Conservation (phyloP, 2,329 filamentous ascomycete species). For the Diaporthe ilicicola region DNA sequence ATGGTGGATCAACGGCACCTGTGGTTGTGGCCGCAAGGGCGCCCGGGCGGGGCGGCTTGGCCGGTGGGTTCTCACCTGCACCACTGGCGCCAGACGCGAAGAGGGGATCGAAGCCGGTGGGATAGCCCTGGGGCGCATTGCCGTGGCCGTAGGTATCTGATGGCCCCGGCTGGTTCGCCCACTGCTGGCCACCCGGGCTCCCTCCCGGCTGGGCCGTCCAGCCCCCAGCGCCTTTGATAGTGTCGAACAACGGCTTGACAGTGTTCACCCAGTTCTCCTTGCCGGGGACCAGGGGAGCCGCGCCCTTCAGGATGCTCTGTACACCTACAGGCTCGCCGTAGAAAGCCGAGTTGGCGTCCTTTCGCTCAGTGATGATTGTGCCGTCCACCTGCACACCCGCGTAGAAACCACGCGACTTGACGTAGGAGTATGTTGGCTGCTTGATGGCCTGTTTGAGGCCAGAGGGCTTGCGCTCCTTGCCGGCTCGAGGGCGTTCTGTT, state of each 20-base stretch:
- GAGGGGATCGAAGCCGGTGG: slow-evolving; percentile 28
- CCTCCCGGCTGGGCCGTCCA: slow-evolving; percentile 32
- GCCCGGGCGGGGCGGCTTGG: slow-evolving; percentile 21
- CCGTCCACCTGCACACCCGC: slow-evolving; percentile 88
- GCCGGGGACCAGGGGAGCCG: slow-evolving; percentile 43
- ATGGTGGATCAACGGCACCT: background rate
- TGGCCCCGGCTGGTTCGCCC: slow-evolving; percentile 27
- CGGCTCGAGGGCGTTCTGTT: slow-evolving; percentile 24
- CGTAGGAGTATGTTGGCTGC: slow-evolving; percentile 69
- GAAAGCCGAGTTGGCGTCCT: slow-evolving; percentile 88
- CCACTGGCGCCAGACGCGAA: slow-evolving; percentile 4
- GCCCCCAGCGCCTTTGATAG: slow-evolving; percentile 48
- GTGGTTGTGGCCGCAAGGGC: background rate
- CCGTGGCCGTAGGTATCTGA: slow-evolving; percentile 11
- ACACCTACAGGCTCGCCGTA: slow-evolving; percentile 70
- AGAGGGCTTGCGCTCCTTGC: slow-evolving; percentile 37
- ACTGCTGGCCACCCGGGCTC: background rate
- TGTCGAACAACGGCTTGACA: slow-evolving; percentile 44
- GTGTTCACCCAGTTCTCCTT: slow-evolving; percentile 44
- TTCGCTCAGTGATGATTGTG: slow-evolving; percentile 84
- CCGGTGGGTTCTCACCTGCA: background rate
- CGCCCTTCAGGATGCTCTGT: slow-evolving; percentile 56
- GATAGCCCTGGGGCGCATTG: slow-evolving; percentile 10
- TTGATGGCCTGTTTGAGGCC: slow-evolving; percentile 41
- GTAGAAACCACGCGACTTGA: slow-evolving; percentile 90